Percentiles rank a stretch among this genome's conserved stretches.
Evolutionary conservation across 352 stramenopile genomes (phyloP).

Genomic region (Pythium oligandrum): DNA sequence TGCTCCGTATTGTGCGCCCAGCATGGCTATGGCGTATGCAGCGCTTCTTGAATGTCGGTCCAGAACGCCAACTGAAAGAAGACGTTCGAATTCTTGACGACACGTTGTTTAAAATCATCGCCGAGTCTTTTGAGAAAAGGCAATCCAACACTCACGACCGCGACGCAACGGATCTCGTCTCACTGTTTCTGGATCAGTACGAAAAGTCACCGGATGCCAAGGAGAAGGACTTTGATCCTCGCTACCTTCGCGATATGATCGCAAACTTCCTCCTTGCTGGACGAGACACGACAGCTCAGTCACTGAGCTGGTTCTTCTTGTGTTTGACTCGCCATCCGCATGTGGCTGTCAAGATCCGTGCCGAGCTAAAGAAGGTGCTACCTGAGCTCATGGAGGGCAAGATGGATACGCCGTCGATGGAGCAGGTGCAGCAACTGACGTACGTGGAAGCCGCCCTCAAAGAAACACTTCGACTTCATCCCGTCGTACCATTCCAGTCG

Average conservation of each 20-base stretch:
- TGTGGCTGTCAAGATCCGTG: conserved; percentile 37
- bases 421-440: conserved; percentile 33
- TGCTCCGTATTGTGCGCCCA: conserved; percentile 25
- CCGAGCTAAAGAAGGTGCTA: conserved; percentile 32
- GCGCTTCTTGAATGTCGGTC: conserved; percentile 23
- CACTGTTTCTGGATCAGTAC: conserved; percentile 33
- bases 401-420: conserved; percentile 23
- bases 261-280: conserved; percentile 79
- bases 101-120: conserved; percentile 37
- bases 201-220: conserved; percentile 6
- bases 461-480: conserved; percentile 37
- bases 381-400: conserved; percentile 6
- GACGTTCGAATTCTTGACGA: conserved; percentile 35
- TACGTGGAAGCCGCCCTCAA: conserved; percentile 44
- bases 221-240: conserved; percentile 21
- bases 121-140: conserved; percentile 14
- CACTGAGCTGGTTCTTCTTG: conserved; percentile 73
- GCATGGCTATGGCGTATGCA: conserved; percentile 38
- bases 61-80: conserved; percentile 23
- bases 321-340: conserved; percentile 42
- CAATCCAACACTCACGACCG: too few species aligned
- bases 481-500: conserved; percentile 25
- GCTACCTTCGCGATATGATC: conserved; percentile 63
- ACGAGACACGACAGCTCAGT: conserved; percentile 67
- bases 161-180: conserved; percentile 15